Percentiles rank a stretch among this genome's conserved stretches.
Evolutionary conservation across 176 grass and related monocot species (phyloP).

Genomic region (Raddia guianensis): DNA sequence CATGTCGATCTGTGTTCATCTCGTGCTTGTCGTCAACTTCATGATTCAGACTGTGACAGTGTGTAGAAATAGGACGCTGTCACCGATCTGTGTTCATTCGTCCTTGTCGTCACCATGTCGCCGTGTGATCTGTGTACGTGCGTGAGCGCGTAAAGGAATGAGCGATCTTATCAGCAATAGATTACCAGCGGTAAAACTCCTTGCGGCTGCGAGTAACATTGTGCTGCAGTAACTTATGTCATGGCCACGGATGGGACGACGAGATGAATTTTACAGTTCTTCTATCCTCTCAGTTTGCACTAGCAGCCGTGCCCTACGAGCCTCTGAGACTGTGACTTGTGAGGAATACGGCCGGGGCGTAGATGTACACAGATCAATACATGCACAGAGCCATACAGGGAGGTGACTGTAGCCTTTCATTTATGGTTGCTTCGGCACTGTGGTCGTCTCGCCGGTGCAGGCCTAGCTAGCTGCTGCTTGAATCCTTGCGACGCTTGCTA

Average conservation of each 20-base stretch:
- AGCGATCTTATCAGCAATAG: background rate
- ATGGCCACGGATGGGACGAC: background rate
- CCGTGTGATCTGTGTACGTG: background rate
- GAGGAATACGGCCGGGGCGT: slow-evolving; percentile 13
- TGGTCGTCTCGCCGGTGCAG: slow-evolving; percentile 8
- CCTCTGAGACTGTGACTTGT: background rate
- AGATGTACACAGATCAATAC: slow-evolving; percentile 13
- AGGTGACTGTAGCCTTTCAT: slow-evolving; percentile 32
- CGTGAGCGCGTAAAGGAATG: background rate
- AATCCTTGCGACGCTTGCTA: slow-evolving; percentile 40
- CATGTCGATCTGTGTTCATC: background rate
- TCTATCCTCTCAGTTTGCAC: slow-evolving; percentile 1
- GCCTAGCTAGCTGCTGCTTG: slow-evolving; percentile 33
- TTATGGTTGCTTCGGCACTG: slow-evolving; percentile 33
- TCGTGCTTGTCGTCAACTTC: background rate
- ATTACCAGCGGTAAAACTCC: background rate
- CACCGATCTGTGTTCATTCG: background rate
- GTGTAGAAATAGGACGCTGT: background rate
- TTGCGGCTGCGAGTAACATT: background rate
- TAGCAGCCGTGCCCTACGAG: background rate
- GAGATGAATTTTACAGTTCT: slow-evolving; percentile 12
- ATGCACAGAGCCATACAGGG: background rate
- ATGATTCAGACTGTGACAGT: background rate
- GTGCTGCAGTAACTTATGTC: background rate
- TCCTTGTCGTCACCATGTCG: background rate